A percentile compares a stretch with the other conserved stretches of the same genome.
phyloP scores from a whole-genome alignment of 1,284 basidiomycete species.

The Pholiota adiposa region DNA sequence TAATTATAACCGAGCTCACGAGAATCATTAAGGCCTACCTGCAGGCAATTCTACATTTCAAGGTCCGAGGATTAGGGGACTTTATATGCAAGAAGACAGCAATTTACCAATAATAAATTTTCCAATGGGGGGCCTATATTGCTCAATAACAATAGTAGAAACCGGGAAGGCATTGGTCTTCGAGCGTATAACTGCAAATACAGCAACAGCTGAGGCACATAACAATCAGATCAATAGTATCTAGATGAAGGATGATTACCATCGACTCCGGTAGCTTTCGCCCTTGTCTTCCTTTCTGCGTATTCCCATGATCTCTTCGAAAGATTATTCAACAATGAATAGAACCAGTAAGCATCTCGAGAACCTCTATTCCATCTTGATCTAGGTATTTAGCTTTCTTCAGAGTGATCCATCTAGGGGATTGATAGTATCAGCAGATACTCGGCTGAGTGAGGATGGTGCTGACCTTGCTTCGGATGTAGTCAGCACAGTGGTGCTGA shows the following conservation, averaged over 20 bases:
- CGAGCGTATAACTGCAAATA: constrained; percentile 80
- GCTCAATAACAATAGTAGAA: constrained; percentile 86
- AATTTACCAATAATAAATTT: constrained; percentile 73
- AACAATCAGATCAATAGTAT: not conserved
- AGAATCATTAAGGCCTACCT: constrained; percentile 40
- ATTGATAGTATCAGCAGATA: not conserved
- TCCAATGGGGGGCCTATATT: constrained; percentile 83
- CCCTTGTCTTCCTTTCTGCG: constrained; percentile 78
- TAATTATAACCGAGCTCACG: not conserved
- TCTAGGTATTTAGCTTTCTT: constrained; percentile 79
- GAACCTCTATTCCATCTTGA: constrained; percentile 72
- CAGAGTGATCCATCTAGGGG: constrained; percentile 70
- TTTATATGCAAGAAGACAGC: not conserved
- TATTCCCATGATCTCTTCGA: constrained; percentile 82
- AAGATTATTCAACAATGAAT: constrained; percentile 7
- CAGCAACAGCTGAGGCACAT: constrained; percentile 68
- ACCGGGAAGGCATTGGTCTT: constrained; percentile 66
- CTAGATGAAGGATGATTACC: constrained; percentile 45
- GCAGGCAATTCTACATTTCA: constrained; percentile 76
- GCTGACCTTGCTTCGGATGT: constrained; percentile 64
- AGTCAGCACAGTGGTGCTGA: constrained; percentile 53
- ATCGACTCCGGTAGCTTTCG: constrained; percentile 73
- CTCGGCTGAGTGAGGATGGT: not conserved
- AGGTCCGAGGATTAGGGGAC: not conserved
- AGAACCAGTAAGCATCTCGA: constrained; percentile 2